phyloP scores from a whole-genome alignment of 768 basidiomycete species.

The Tricholoma flavovirens region DNA sequence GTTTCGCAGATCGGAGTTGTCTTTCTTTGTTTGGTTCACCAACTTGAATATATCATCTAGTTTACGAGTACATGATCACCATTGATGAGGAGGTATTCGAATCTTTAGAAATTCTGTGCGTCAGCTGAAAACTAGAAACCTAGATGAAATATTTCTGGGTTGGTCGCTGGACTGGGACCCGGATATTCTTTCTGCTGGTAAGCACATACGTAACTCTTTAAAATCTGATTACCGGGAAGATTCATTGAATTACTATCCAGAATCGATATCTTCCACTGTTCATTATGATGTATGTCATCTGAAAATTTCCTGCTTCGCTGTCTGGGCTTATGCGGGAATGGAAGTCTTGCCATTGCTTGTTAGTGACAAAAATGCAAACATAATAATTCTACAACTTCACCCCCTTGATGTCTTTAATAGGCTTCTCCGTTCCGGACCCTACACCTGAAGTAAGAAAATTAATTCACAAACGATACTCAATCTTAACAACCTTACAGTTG shows the following conservation, averaged over 20 bases:
- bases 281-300: conserved; percentile 18
- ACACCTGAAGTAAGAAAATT: conserved; percentile 17
- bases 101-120: background rate
- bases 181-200: conserved; percentile 33
- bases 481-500: conserved; percentile 15
- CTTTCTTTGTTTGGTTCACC: background rate
- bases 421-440: conserved; percentile 21
- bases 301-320: background rate
- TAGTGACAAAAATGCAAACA: conserved; percentile 6
- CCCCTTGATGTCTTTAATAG: conserved; percentile 8
- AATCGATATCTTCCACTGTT: conserved; percentile 28
- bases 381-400: background rate
- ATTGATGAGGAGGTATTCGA: conserved; percentile 30
- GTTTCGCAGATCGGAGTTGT: background rate
- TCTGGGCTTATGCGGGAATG: background rate
- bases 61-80: conserved; percentile 31
- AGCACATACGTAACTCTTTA: conserved; percentile 4
- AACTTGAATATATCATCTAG: conserved; percentile 10
- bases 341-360: conserved; percentile 17
- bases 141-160: conserved; percentile 38
- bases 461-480: background rate
- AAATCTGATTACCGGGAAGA: background rate
- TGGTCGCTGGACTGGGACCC: conserved; percentile 29
- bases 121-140: background rate
- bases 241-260: conserved; percentile 11